phyloP scores from a whole-genome alignment of 2,329 filamentous ascomycete species.

The Xenoacremonium recifei region DNA sequence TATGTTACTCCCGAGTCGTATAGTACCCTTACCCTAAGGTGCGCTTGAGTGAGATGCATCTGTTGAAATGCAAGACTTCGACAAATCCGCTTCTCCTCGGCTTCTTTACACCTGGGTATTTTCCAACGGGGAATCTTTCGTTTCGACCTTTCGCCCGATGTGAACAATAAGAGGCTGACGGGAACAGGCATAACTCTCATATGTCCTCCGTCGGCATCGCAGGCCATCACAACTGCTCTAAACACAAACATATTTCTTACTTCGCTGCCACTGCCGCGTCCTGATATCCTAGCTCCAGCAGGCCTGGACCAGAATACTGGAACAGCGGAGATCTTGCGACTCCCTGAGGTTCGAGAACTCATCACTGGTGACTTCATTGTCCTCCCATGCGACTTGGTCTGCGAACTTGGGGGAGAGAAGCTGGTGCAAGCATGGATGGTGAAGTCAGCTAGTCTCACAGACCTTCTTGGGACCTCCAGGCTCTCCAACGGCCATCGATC shows the following conservation, averaged over 20 bases:
- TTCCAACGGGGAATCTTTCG: too few species aligned
- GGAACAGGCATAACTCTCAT: slow-evolving; percentile 60
- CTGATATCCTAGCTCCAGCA: slow-evolving; percentile 73
- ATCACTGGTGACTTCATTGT: slow-evolving; percentile 87
- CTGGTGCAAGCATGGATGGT: slow-evolving; percentile 93
- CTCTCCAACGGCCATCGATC: slow-evolving; percentile 37
- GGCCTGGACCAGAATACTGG: slow-evolving; percentile 80
- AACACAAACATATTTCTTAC: slow-evolving; percentile 79
- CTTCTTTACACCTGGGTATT: too few species aligned
- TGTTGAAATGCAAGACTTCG: too few species aligned
- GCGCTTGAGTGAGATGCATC: too few species aligned
- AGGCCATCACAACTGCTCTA: slow-evolving; percentile 67
- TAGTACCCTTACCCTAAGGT: too few species aligned
- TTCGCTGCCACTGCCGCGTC: slow-evolving; percentile 67
- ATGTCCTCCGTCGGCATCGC: slow-evolving; percentile 62
- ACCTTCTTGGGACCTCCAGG: slow-evolving; percentile 50
- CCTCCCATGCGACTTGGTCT: slow-evolving; percentile 90
- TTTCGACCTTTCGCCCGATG: too few species aligned
- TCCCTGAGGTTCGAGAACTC: slow-evolving; percentile 76
- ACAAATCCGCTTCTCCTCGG: too few species aligned
- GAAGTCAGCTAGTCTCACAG: slow-evolving; percentile 68
- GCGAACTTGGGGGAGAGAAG: slow-evolving; percentile 79
- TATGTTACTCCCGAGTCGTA: slow-evolving; percentile 46
- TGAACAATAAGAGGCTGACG: too few species aligned
- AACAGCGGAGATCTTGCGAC: slow-evolving; percentile 82